Evolutionary conservation across 306 rosid species (phyloP), one percentile per base, ranked within the genome.

Genomic region (Malus sylvestris): DNA sequence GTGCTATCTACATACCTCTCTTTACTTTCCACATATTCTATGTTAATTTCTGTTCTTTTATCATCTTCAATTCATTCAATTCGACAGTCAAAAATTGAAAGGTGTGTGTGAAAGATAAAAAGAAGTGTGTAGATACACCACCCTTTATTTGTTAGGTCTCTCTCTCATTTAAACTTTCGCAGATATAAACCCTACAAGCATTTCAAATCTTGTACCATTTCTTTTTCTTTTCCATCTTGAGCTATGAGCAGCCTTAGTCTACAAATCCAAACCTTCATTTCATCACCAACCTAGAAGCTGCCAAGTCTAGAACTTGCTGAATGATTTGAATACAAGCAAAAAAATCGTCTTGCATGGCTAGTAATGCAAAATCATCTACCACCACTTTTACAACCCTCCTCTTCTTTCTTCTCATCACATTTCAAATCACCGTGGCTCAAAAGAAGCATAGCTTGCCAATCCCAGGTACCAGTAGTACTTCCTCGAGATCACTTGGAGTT

Each of bases 281-380:
- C 8, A 61, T 30, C 49, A 22, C 70, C 59, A 66, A 73, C 27
- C 73, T 35, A 10, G 38, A 11, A 71, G 68, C 46, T 60, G 59
- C 30, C 46, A 10, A 12, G 67, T 63, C 55, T 27, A 68, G 67
- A 16, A 12, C 72, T 64, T 66, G 71, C 79, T 83, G 86, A 61
- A 87, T 78, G 85, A 68, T 85, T 77, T 75, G 25, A 68, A 38
- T 74, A 61, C 13, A 30, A 64, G 19, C 12, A 64, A 30, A 29
- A 32, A 64, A 8, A 64, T 64, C 68, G 10, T 45, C 44, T 74
- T 86, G 90, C 89, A 91, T 91, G 97, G 97, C 95, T 81, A 52
- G 76, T 87, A 74, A 77, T 80, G 81, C 82, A 22, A 72, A 22
- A 78, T 51, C 78, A 80, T 67, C 82, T 70, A 81, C 84, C 62